Base-by-base conservation (phyloP, 805 yeast genomes). In the Candida nonsorbophila region DNA sequence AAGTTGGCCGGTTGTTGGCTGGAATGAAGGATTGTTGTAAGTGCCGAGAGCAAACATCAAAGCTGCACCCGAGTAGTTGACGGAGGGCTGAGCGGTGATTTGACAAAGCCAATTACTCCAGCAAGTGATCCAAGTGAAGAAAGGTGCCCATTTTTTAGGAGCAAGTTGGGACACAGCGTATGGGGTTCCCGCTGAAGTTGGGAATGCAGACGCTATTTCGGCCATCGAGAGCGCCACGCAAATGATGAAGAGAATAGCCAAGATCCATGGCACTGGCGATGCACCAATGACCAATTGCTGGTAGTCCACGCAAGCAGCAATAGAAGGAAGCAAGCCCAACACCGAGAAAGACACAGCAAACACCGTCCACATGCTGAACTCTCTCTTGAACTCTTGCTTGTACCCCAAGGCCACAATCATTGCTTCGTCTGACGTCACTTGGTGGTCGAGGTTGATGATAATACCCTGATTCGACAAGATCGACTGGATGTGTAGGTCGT, bases 131-230 rank as follows among this genome's bases (percentile, higher is more conserved):
- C 82, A 77, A 5, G 84, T 72, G 28, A 73, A 55, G 14, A 73
- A 50, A 1, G 81, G 72, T 11, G 69, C 69, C 50, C 45, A 56
- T 40, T 59, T 61, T 14, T 69, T 71, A 9, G 84, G 83, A 3
- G 83, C 71, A 38, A 77, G 55, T 42, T 75, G 74, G 2, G 75
- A 67, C 2, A 78, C 78, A 35, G 85, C 83, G 42, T 79, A 79
- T 27, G 81, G 82, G 6, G 81, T 67, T 25, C 85, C 85, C 16
- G 82, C 74, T 7, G 79, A 64, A 6, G 82, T 77, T 22, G 86
- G 86, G 56, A 73, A 74, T 5, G 82, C 76, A 15, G 75, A 65
- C 8, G 81, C 70, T 18, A 79, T 61, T 46, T 79, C 85, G 0
- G 83, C 82, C 71, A 79, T 62, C 12, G 78, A 67, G 24, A 67